Evolutionary conservation across 805 yeast species (phyloP).

Genomic region (Metschnikowia peoriensis): DNA sequence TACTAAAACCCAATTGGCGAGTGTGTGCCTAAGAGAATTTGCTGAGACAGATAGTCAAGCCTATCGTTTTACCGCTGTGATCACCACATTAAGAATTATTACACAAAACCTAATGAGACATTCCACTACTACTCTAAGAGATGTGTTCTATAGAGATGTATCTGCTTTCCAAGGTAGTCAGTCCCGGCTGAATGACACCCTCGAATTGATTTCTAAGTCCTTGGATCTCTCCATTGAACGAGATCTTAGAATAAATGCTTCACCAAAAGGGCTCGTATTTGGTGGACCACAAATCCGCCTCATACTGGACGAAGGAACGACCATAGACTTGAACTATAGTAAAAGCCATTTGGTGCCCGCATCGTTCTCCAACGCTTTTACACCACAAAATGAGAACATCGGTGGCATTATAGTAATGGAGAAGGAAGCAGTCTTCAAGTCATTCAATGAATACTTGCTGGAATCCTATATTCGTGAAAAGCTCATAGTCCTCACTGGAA

Average conservation of each 20-base stretch:
- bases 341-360: slow-evolving; percentile 9
- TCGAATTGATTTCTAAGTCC: slow-evolving; percentile 6
- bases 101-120: slow-evolving; percentile 7
- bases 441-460: slow-evolving; percentile 25
- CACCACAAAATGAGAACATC: background rate
- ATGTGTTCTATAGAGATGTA: slow-evolving; percentile 18
- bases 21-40: slow-evolving; percentile 3
- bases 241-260: slow-evolving; percentile 11
- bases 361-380: background rate
- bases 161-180: slow-evolving; percentile 17
- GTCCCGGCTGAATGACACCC: slow-evolving; percentile 9
- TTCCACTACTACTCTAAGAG: slow-evolving; percentile 14
- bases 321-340: background rate
- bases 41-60: slow-evolving; percentile 12
- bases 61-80: slow-evolving; percentile 7
- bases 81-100: slow-evolving; percentile 10
- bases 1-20: background rate
- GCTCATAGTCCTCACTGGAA: slow-evolving; percentile 14
- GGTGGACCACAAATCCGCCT: slow-evolving; percentile 12
- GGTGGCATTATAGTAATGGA: slow-evolving; percentile 30
- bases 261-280: slow-evolving; percentile 17
- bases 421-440: slow-evolving; percentile 41
- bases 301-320: background rate
- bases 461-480: background rate
- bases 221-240: slow-evolving; percentile 4